Conservation (phyloP, 1,139 yeast species). For the Pichia sp. region DNA sequence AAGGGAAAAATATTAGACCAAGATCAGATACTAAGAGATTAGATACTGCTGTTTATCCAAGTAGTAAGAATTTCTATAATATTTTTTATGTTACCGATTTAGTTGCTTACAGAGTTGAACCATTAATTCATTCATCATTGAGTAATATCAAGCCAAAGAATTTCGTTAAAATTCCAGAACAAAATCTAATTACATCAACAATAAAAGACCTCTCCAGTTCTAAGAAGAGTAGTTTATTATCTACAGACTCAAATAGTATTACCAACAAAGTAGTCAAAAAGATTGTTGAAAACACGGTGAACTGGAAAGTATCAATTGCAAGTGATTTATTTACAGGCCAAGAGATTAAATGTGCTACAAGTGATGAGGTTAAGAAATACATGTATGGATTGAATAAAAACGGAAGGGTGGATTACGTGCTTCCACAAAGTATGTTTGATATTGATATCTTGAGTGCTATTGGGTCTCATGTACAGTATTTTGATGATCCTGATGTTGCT, state of each 20-base stretch:
- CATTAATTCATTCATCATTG: slow-evolving; percentile 54
- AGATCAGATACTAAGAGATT: slow-evolving; percentile 22
- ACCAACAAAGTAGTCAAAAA: slow-evolving; percentile 27
- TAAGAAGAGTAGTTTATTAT: background rate
- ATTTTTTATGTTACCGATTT: slow-evolving; percentile 88
- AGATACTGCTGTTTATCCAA: slow-evolving; percentile 34
- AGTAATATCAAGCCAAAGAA: slow-evolving; percentile 50
- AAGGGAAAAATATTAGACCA: slow-evolving; percentile 47
- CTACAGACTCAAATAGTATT: slow-evolving; percentile 26
- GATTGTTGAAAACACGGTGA: slow-evolving; percentile 18
- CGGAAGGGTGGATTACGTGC: slow-evolving; percentile 75
- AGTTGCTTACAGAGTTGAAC: slow-evolving; percentile 80
- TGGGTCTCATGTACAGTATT: slow-evolving; percentile 82
- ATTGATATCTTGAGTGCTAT: slow-evolving; percentile 72
- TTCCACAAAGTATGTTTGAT: slow-evolving; percentile 77
- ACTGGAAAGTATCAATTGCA: slow-evolving; percentile 1
- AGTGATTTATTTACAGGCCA: slow-evolving; percentile 2
- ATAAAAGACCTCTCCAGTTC: slow-evolving; percentile 34
- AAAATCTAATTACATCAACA: slow-evolving; percentile 40
- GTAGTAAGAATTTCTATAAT: slow-evolving; percentile 60
- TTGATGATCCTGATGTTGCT: slow-evolving; percentile 81
- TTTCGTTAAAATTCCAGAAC: slow-evolving; percentile 42
- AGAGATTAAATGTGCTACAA: slow-evolving; percentile 16
- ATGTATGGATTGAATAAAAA: slow-evolving; percentile 48
- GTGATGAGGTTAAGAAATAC: slow-evolving; percentile 30